Percentiles rank a stretch among this genome's conserved stretches.
Conservation (phyloP, 2,329 filamentous ascomycete genomes). For the Neospermospora avenae region DNA sequence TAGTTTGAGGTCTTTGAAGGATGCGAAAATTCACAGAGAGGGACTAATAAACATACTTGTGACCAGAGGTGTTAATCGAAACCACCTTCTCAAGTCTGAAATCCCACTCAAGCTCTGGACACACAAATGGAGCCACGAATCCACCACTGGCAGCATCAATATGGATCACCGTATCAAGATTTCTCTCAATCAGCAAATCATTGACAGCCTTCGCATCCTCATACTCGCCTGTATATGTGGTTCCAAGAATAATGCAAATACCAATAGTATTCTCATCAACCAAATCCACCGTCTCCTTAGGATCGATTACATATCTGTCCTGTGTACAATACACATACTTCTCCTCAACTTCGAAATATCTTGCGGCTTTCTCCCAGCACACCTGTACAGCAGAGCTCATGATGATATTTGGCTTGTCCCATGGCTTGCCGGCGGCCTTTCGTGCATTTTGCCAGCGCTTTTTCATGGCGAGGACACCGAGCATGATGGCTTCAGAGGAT, state of each 20-base stretch:
- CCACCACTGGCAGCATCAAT: slow-evolving; percentile 91
- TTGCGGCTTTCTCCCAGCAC: slow-evolving; percentile 90
- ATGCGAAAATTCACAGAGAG: not conserved
- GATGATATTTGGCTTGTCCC: slow-evolving; percentile 81
- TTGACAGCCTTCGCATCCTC: slow-evolving; percentile 93
- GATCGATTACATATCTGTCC: slow-evolving; percentile 62
- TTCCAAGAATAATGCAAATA: slow-evolving; percentile 87
- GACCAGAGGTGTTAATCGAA: slow-evolving; percentile 90
- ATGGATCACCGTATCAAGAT: slow-evolving; percentile 82
- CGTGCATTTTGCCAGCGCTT: slow-evolving; percentile 87
- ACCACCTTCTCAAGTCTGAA: slow-evolving; percentile 86
- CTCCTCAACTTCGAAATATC: slow-evolving; percentile 93
- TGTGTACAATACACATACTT: slow-evolving; percentile 66
- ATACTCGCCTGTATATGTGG: slow-evolving; percentile 94
- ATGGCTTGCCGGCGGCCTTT: slow-evolving; percentile 76
- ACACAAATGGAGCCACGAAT: slow-evolving; percentile 89
- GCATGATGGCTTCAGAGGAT: slow-evolving; percentile 85
- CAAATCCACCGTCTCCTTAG: slow-evolving; percentile 55
- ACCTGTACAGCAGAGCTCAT: slow-evolving; percentile 97
- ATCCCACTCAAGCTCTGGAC: slow-evolving; percentile 83
- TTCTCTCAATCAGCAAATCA: slow-evolving; percentile 72
- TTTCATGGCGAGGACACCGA: slow-evolving; percentile 87
- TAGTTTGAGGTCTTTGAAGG: not conserved
- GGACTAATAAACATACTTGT: slow-evolving; percentile 62
- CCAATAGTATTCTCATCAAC: slow-evolving; percentile 77